Conservation (phyloP, 768 basidiomycete species). For the Tulasnella sp. region DNA sequence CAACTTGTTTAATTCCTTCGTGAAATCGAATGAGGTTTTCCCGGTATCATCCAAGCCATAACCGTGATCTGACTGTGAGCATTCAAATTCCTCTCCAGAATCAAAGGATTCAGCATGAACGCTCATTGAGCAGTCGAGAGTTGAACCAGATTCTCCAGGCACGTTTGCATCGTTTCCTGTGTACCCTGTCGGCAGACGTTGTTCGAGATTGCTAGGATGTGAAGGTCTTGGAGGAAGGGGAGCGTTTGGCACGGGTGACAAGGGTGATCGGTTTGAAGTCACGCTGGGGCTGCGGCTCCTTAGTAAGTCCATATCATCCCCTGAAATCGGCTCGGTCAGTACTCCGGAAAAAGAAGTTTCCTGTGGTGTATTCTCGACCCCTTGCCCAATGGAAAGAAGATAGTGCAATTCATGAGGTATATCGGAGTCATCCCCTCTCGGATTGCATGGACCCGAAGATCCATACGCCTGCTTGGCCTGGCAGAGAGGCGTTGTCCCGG, state of each 20-base stretch:
- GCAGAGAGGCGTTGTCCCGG: neutral
- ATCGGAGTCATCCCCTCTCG: slow-evolving; percentile 44
- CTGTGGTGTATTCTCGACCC: neutral
- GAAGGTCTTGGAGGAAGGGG: neutral
- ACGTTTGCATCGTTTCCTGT: too few species aligned
- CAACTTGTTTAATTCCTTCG: slow-evolving; percentile 56
- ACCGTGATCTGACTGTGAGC: too few species aligned
- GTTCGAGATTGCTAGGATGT: too few species aligned
- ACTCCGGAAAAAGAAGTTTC: neutral
- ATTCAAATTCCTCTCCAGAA: too few species aligned
- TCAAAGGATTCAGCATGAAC: too few species aligned
- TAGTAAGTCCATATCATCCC: neutral
- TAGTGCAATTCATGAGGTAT: slow-evolving; percentile 66
- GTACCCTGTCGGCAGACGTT: too few species aligned
- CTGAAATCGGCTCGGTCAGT: slow-evolving; percentile 9
- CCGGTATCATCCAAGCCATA: slow-evolving; percentile 41
- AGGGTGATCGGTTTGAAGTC: neutral
- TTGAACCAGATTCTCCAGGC: too few species aligned
- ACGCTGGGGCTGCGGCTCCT: neutral
- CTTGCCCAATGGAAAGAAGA: slow-evolving; percentile 36
- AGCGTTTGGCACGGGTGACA: neutral
- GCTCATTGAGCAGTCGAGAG: too few species aligned
- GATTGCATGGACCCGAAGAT: slow-evolving; percentile 2
- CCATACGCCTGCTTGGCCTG: neutral
- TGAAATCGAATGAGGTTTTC: slow-evolving; percentile 74